Base-by-base conservation (phyloP, 768 basidiomycete genomes). In the Postia placenta region DNA sequence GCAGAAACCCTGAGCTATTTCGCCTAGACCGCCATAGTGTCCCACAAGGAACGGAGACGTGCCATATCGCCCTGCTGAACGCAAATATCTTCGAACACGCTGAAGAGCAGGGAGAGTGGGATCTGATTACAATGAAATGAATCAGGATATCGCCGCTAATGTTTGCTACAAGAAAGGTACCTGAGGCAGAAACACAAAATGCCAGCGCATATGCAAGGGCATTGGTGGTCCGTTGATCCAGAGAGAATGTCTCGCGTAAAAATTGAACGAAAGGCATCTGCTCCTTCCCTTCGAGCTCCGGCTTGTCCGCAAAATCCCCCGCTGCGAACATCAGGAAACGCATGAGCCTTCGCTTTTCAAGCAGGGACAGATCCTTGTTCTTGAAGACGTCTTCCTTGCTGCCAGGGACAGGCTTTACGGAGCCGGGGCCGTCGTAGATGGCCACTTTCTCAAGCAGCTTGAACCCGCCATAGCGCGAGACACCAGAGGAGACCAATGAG, bases 311-410 rank as follows among this genome's bases (percentile, higher is more conserved):
- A 48, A 88, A 88, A 1, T 90, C 85, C 0, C 81, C 80, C 2
- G 78, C 77, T 30, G 88, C 84, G 60, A 91, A 93, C 56, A 84
- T 76, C 40, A 98, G 67, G 58, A 95, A 92, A 49, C 93, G 88
- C 88, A 97, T 97, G 22, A 98, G 70, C 26, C 88, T 76, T 38
- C 94, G 72, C 69, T 97, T 98, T 53, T 94, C 90, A 26, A 93
- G 63, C 11, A 97, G 73, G 5, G 74, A 74, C 6, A 97, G 77
- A 7, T 73, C 74, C 60, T 81, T 82, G 67, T 80, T 84, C 70
- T 87, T 92, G 77, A 98, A 97, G 2, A 98, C 78, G 50, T 90
- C 87, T 64, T 93, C 93, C 64, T 96, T 97, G 68, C 81, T 89
- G 26, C 84, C 83, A 1, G 95, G 95, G 0, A 97, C 94, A 43